Evolutionary conservation across 192 early-diverging fungal species (phyloP).

Genomic region (Chytriomyces sp.): DNA sequence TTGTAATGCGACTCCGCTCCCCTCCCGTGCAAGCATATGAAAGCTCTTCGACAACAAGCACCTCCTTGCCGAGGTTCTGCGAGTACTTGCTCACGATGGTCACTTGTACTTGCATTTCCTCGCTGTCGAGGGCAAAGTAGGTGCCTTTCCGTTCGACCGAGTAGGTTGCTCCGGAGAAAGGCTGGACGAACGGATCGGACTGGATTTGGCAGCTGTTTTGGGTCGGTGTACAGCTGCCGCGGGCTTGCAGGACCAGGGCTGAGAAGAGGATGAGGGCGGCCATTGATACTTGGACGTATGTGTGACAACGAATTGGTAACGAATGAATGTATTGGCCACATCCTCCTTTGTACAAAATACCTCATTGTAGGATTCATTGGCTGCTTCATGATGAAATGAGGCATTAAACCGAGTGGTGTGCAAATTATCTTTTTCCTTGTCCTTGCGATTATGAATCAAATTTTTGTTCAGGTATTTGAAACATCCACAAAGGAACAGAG

Average conservation of each 20-base stretch:
- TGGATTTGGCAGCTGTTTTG: constrained; percentile 12
- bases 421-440: too few relatives aligned
- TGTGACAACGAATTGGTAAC: too few relatives aligned
- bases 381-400: too few relatives aligned
- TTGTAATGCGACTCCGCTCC: not conserved
- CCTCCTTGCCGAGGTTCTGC: not conserved
- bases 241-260: not conserved
- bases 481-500: too few relatives aligned
- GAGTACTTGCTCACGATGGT: not conserved
- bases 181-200: not conserved
- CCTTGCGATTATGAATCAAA: too few relatives aligned
- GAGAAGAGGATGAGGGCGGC: not conserved
- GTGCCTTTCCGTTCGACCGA: not conserved
- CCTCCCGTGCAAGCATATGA: not conserved
- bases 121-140: not conserved
- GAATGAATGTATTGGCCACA: too few relatives aligned
- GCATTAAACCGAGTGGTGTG: too few relatives aligned
- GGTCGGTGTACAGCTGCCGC: not conserved
- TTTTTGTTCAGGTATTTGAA: too few relatives aligned
- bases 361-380: too few relatives aligned
- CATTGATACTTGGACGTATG: not conserved
- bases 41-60: constrained; percentile 2
- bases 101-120: not conserved
- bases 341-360: too few relatives aligned
- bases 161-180: not conserved